These are phyloP conservation scores for Thraustochytrium sp. DNA, from an alignment of 352 stramenopile genomes.

Conservation along the genomic window DNA sequence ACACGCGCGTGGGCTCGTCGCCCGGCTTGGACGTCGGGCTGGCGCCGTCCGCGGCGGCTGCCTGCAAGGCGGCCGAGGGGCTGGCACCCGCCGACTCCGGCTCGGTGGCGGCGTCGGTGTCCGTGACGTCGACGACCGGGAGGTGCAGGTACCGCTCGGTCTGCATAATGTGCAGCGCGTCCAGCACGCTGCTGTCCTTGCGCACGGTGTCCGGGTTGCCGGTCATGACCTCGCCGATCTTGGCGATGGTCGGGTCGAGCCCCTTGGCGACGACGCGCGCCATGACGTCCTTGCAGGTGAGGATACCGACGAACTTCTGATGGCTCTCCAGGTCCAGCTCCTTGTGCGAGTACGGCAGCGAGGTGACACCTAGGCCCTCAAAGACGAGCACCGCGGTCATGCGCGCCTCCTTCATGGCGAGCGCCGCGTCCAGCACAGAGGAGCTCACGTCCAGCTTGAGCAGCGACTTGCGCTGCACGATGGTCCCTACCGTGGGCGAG, in stretches of 20 bases:
- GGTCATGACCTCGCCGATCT: slow-evolving; percentile 92
- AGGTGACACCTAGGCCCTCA: neutral
- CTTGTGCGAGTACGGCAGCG: slow-evolving; percentile 36
- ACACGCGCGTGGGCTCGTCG: neutral
- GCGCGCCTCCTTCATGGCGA: slow-evolving; percentile 83
- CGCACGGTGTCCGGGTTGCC: slow-evolving; percentile 85
- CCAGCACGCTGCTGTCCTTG: slow-evolving; percentile 83
- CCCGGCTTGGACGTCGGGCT: slow-evolving; percentile 27
- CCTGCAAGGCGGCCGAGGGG: neutral
- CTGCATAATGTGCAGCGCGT: slow-evolving; percentile 95
- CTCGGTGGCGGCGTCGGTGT: slow-evolving; percentile 71
- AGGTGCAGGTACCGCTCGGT: slow-evolving; percentile 95
- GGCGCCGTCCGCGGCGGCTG: slow-evolving; percentile 52
- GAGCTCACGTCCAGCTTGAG: slow-evolving; percentile 66
- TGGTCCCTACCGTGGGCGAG: slow-evolving; percentile 51
- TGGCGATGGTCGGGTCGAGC: slow-evolving; percentile 79
- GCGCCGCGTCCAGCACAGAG: slow-evolving; percentile 82
- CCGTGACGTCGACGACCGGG: slow-evolving; percentile 87
- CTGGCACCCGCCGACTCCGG: neutral
- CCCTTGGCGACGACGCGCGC: slow-evolving; percentile 85
- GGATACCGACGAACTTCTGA: slow-evolving; percentile 85
- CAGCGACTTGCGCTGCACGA: slow-evolving; percentile 55
- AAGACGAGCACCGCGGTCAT: slow-evolving; percentile 65
- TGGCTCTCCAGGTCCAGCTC: slow-evolving; percentile 84
- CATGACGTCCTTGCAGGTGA: slow-evolving; percentile 96